phyloP scores from a whole-genome alignment of 2,329 filamentous ascomycete species.

The Plectosphaerella plurivora region DNA sequence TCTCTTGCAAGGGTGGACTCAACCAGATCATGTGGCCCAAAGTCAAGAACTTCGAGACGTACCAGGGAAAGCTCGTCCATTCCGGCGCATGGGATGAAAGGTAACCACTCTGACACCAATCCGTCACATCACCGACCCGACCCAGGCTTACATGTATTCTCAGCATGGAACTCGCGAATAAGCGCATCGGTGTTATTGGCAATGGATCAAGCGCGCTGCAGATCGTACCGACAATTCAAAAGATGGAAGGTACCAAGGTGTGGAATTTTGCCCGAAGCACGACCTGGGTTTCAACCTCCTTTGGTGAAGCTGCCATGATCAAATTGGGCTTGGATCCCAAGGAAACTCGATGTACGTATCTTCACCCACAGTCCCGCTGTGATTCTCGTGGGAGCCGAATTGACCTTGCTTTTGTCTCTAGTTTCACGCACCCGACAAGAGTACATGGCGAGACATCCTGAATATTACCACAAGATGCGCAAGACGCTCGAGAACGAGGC shows the following conservation, averaged over 20 bases:
- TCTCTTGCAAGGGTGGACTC: not conserved
- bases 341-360: not conserved
- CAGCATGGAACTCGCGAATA: conserved; percentile 34
- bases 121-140: no score
- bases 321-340: not conserved
- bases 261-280: conserved; percentile 23
- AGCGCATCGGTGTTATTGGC: conserved; percentile 46
- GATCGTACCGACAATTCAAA: conserved; percentile 39
- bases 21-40: not conserved
- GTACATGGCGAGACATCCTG: conserved; percentile 15
- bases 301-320: conserved; percentile 10
- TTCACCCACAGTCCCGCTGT: no score
- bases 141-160: no score
- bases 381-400: no score
- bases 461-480: conserved; percentile 30
- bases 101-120: not conserved
- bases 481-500: conserved; percentile 37
- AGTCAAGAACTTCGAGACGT: not conserved
- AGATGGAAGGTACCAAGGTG: conserved; percentile 8
- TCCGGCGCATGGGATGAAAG: not conserved
- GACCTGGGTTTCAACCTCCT: conserved; percentile 22
- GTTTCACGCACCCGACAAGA: not conserved
- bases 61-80: not conserved
- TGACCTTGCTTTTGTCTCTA: not conserved
- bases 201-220: conserved; percentile 48